A percentile compares a stretch with the other conserved stretches of the same genome.
Evolutionary conservation across 495 filamentous ascomycete species (phyloP).

Genomic region (Tuber umbilicatum): DNA sequence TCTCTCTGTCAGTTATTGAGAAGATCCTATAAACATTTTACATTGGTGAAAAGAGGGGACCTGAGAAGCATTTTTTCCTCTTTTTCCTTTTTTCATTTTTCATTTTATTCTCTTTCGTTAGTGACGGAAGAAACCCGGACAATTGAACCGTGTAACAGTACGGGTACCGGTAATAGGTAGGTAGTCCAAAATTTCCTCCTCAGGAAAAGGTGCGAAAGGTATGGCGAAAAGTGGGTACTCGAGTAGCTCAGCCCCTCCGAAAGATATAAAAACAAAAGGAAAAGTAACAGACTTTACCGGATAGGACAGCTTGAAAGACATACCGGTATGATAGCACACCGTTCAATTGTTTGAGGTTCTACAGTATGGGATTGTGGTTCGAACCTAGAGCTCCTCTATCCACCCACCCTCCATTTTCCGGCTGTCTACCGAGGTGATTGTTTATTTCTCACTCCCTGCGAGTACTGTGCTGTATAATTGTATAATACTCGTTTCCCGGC

Average conservation of each 20-base stretch:
- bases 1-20: not conserved
- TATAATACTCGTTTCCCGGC: too few relatives aligned
- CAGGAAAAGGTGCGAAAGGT: not conserved
- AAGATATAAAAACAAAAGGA: not conserved
- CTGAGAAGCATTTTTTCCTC: not conserved
- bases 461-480: too few relatives aligned
- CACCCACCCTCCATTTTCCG: not conserved
- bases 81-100: too few relatives aligned
- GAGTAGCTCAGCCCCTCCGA: not conserved
- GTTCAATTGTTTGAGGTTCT: not conserved
- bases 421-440: not conserved
- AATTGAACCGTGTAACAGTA: not conserved
- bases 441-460: not conserved
- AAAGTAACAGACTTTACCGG: not conserved
- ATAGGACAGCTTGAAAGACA: not conserved
- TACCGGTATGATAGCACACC: not conserved
- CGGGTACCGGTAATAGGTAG: too few relatives aligned
- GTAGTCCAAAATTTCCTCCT: slow-evolving; percentile 3
- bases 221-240: not conserved
- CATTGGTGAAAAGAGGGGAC: not conserved
- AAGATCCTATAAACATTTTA: not conserved
- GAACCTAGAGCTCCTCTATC: not conserved
- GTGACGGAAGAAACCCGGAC: not conserved
- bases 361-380: not conserved
- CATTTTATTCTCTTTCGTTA: not conserved